Base-by-base conservation (phyloP, 371 early-diverging fungal species). In the Catenaria anguillulae region DNA sequence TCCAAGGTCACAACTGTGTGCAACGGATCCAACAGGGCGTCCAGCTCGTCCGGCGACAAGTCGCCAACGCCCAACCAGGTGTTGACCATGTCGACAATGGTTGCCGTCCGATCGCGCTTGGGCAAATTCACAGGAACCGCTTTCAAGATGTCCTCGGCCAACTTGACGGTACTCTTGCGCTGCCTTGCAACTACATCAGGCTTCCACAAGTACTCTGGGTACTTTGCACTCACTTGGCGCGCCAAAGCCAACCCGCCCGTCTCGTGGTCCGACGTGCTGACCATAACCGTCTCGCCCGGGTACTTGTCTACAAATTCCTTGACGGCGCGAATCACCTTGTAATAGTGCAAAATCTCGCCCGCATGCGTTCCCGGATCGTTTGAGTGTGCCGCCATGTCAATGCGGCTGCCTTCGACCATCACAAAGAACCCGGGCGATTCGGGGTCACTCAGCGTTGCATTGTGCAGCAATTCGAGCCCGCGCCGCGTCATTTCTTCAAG, bases 361-460 rank as follows among this genome's bases (percentile, higher is more conserved):
- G 84, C 71, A 63, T 89, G 89, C 6, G 85, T 73, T 10, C 86
- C 87, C 8, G 88, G 80, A 63, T 89, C 90, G 69, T 88, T 88
- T 17, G 58, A 58, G 63, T 62, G 63, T 8, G 54, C 63, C 23
- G 62, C 62, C 62, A 62, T 62, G 31, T 62, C 62, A 56, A 97
- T 97, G 23, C 92, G 73, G 62, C 88, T 87, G 0, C 97, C 96
- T 74, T 95, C 97, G 66, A 97, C 83, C 92, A 97, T 88, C 56
- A 97, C 63, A 65, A 97, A 93, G 73, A 95, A 97, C 0, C 95
- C 93, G 29, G 64, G 71, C 17, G 34, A 34, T 2, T 79, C 73
- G 19, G 80, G 73, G 6, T 65, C 60, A 4, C 66, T 37, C 12
- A 65, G 54, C 0, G 78, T 69, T 17, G 79, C 70, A 0, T 61